Percentiles rank a stretch among this genome's conserved stretches.
phyloP scores from a whole-genome alignment of 1,284 basidiomycete genomes.

The Trichosporon sp. region DNA sequence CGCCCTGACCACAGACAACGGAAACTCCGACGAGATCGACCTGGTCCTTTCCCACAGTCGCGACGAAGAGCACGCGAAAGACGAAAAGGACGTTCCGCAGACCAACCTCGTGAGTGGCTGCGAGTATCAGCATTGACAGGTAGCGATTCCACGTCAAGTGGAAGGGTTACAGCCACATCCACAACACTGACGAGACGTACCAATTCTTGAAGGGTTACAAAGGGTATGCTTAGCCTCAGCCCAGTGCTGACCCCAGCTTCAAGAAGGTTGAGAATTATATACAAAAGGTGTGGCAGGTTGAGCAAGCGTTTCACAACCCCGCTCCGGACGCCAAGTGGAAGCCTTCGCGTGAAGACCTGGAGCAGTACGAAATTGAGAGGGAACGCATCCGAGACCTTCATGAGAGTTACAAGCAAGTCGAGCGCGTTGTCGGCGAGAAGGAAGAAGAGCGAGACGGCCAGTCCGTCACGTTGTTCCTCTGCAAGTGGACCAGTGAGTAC shows the following conservation, averaged over 20 bases:
- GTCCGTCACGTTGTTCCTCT: constrained; percentile 78
- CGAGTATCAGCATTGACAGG: background rate
- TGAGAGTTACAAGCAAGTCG: constrained; percentile 88
- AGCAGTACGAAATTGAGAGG: constrained; percentile 83
- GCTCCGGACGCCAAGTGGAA: constrained; percentile 61
- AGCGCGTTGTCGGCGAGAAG: constrained; percentile 85
- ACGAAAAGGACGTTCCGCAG: constrained; percentile 76
- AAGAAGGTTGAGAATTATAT: constrained; percentile 99
- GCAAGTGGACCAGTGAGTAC: constrained; percentile 79
- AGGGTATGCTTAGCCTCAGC: constrained; percentile 59
- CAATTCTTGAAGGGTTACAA: constrained; percentile 75
- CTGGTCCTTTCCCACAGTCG: constrained; percentile 77
- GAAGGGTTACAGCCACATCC: constrained; percentile 90
- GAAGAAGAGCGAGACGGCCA: constrained; percentile 64
- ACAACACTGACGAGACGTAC: constrained; percentile 96
- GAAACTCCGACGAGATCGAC: constrained; percentile 75
- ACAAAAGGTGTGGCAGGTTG: constrained; percentile 70
- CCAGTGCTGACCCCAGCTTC: constrained; percentile 63
- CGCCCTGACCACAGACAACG: constrained; percentile 28
- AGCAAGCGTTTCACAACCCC: constrained; percentile 67
- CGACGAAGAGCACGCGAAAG: constrained; percentile 75
- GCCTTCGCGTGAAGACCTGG: constrained; percentile 82
- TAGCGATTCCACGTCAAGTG: constrained; percentile 95
- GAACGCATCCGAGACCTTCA: constrained; percentile 87
- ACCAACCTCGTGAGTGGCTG: constrained; percentile 72